Base-by-base conservation (phyloP, 495 filamentous ascomycete species). In the Aspergillus olivimuriae region DNA sequence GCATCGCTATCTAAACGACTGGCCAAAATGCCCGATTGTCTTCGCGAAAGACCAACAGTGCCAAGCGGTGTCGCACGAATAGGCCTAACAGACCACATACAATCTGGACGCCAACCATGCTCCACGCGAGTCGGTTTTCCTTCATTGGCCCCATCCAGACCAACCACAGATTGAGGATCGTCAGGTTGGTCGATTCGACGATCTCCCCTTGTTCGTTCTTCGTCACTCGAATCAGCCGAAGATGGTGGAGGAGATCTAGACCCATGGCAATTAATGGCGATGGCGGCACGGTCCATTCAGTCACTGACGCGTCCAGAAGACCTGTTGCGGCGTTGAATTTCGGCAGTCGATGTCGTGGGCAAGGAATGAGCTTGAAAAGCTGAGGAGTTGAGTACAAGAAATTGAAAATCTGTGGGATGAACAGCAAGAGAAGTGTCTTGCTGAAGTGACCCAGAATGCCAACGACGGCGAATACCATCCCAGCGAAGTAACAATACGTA, bases 401-500 rank as follows among this genome's bases (percentile, higher is more conserved):
- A 62, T 99, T 99, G 75, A 94, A 87, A 46, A 90, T 87, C 66
- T 99, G 92, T 14, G 92, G 92, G 11, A 97, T 75, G 51, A 99
- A 84, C 1, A 97, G 71, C 39, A 97, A 74, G 28, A 95, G 76
- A 32, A 99, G 71, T 15, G 92, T 99, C 69, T 99, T 99, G 72
- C 85, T 90, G 65, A 99, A 99, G 66, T 99, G 92, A 1, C 92
- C 92, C 17, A 95, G 71, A 46, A 99, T 95, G 36, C 87, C 88
- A 46, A 97, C 92, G 41, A 96, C 89, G 14, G 89, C 94, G 56
- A 99, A 97, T 9, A 95, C 87, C 90, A 97, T 99, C 44, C 92
- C 92, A 0, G 92, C 91, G 54, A 99, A 94, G 63, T 99, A 99
- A 73, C 92, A 99, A 70, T 97, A 99, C 14, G 92, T 99, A 58